Conservation (phyloP, 2,329 filamentous ascomycete genomes). For the Biscogniauxia mediterranea region DNA sequence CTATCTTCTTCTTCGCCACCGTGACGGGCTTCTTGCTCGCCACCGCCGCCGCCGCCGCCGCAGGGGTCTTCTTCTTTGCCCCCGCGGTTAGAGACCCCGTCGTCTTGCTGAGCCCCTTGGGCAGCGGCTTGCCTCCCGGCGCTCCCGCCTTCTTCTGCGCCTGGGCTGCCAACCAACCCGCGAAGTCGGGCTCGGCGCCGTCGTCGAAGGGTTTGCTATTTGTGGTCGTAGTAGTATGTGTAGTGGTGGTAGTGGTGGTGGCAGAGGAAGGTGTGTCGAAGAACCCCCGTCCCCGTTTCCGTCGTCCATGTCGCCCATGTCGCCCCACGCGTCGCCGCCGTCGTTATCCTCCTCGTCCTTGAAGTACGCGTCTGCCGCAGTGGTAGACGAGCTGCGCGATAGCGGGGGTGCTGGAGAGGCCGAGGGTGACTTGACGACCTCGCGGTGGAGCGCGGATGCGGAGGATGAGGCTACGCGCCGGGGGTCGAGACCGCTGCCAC, state of each 20-base stretch:
- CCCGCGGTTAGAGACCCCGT: slow-evolving; percentile 15
- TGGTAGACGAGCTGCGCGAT: slow-evolving; percentile 49
- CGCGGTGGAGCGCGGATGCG: slow-evolving; percentile 58
- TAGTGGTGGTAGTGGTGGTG: neutral
- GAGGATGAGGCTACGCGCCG: slow-evolving; percentile 41
- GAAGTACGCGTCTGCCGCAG: slow-evolving; percentile 39
- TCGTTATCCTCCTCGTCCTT: slow-evolving; percentile 52
- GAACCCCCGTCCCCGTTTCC: slow-evolving; percentile 54
- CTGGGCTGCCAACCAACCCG: slow-evolving; percentile 89
- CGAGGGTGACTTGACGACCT: slow-evolving; percentile 55
- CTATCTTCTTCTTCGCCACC: slow-evolving; percentile 62
- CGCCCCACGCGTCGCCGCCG: slow-evolving; percentile 74
- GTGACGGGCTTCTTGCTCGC: slow-evolving; percentile 46
- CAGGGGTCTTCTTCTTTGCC: slow-evolving; percentile 36
- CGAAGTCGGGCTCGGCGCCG: slow-evolving; percentile 89
- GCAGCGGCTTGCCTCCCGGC: slow-evolving; percentile 60
- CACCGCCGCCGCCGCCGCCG: slow-evolving; percentile 33
- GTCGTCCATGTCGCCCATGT: slow-evolving; percentile 59
- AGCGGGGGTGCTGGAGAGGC: slow-evolving; percentile 35
- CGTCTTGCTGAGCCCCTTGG: slow-evolving; percentile 76
- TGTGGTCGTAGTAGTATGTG: slow-evolving; percentile 19
- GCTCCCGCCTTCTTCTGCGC: slow-evolving; percentile 61
- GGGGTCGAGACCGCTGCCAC: neutral
- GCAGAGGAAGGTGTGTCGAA: slow-evolving; percentile 33
- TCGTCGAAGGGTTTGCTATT: slow-evolving; percentile 66